Conservation (phyloP, 208 protist species). For the Borovskyia barvae region DNA sequence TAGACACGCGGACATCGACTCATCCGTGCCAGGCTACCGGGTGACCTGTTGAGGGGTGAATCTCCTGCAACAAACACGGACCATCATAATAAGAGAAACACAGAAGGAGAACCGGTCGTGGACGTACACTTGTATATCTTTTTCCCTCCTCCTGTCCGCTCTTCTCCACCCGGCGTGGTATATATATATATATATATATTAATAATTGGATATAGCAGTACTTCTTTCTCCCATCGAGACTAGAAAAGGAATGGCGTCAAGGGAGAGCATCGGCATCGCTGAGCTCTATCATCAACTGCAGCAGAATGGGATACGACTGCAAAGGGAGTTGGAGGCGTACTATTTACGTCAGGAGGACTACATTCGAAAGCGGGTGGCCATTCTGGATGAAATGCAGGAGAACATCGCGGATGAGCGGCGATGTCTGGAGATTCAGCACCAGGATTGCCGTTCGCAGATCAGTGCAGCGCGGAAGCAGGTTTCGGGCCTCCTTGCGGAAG, state of each 20-base stretch:
- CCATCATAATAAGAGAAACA: no score
- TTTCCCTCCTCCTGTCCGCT: no score
- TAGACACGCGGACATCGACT: no score
- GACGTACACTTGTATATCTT: no score
- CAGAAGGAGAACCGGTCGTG: no score
- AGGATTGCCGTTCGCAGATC: conserved; percentile 84
- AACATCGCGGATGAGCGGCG: conserved; percentile 80
- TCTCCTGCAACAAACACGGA: no score
- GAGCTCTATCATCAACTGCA: conserved; percentile 42
- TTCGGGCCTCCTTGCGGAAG: conserved; percentile 39
- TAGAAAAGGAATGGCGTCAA: neutral
- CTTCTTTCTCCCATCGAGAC: no score
- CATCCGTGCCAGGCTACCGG: no score
- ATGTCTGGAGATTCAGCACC: conserved; percentile 80
- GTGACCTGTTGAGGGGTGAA: no score
- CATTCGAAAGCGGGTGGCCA: conserved; percentile 75
- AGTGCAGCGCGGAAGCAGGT: conserved; percentile 51
- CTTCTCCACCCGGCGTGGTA: no score
- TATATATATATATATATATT: no score
- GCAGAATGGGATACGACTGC: conserved; percentile 27
- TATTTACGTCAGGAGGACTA: conserved; percentile 73
- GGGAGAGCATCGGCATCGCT: conserved; percentile 1
- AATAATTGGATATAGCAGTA: no score
- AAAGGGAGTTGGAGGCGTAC: conserved; percentile 77
- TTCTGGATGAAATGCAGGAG: conserved; percentile 79